A percentile compares a stretch with the other conserved stretches of the same genome.
phyloP scores from a whole-genome alignment of 352 stramenopile genomes.

The Phytophthora sp. region DNA sequence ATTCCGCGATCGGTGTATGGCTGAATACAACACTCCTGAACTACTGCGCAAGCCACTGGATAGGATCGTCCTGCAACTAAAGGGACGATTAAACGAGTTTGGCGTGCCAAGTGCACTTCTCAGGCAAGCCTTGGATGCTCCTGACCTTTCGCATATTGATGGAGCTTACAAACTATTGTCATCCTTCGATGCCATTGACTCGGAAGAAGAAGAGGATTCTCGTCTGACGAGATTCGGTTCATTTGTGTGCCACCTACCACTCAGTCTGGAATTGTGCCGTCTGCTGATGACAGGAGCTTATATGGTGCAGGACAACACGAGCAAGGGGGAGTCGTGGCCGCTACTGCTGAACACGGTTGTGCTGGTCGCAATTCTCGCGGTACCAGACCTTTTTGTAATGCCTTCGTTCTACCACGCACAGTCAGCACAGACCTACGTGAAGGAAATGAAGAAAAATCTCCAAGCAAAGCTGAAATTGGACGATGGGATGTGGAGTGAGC shows the following conservation, averaged over 20 bases:
- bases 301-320: slow-evolving; percentile 38
- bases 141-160: slow-evolving; percentile 70
- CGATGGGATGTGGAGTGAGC: slow-evolving; percentile 74
- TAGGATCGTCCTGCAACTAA: slow-evolving; percentile 80
- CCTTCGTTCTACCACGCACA: slow-evolving; percentile 82
- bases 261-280: slow-evolving; percentile 78
- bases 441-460: slow-evolving; percentile 81
- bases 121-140: slow-evolving; percentile 67
- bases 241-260: slow-evolving; percentile 81
- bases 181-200: slow-evolving; percentile 74
- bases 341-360: slow-evolving; percentile 69
- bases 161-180: slow-evolving; percentile 81
- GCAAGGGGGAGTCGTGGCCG: slow-evolving; percentile 35
- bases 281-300: slow-evolving; percentile 71
- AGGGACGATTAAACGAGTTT: slow-evolving; percentile 74
- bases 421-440: slow-evolving; percentile 65
- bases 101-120: slow-evolving; percentile 74
- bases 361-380: slow-evolving; percentile 66
- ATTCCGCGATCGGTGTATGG: slow-evolving; percentile 74
- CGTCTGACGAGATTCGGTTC: slow-evolving; percentile 77
- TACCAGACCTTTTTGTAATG: slow-evolving; percentile 76
- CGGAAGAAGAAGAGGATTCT: slow-evolving; percentile 51
- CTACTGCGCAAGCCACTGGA: slow-evolving; percentile 85
- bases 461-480: slow-evolving; percentile 74
- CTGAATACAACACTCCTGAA: slow-evolving; percentile 82